These are phyloP conservation scores for Penicillium nucicola DNA, from an alignment of 495 filamentous ascomycete species.

Conservation along the genomic window DNA sequence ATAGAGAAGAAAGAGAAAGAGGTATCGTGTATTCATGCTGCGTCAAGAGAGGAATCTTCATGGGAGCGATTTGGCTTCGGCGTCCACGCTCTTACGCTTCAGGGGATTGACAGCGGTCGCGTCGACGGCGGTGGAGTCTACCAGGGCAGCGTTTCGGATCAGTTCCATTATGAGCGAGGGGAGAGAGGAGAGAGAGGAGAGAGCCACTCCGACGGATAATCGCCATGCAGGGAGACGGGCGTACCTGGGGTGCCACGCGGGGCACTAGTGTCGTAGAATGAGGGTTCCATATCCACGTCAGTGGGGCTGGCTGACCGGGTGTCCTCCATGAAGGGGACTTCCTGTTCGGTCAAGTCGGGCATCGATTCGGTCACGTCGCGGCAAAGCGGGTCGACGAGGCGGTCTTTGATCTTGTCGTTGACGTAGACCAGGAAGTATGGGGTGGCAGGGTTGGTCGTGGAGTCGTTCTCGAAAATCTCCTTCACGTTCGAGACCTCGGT, in stretches of 20 bases:
- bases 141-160: constrained; percentile 12
- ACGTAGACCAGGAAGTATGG: constrained; percentile 92
- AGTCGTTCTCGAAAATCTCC: constrained; percentile 64
- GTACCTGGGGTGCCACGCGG: constrained; percentile 29
- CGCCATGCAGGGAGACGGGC: constrained; percentile 11
- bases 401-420: constrained; percentile 55
- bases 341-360: constrained; percentile 9
- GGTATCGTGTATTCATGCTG: constrained; percentile 7
- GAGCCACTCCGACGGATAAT: background rate
- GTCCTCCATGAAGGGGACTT: constrained; percentile 18
- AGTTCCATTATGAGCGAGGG: background rate
- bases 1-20: background rate
- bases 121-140: constrained; percentile 18
- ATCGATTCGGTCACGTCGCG: constrained; percentile 37
- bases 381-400: constrained; percentile 60
- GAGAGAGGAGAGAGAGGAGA: too few species aligned
- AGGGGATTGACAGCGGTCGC: constrained; percentile 22
- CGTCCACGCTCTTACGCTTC: constrained; percentile 34
- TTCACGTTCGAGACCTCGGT: constrained; percentile 58
- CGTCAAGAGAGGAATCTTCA: background rate
- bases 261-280: constrained; percentile 25
- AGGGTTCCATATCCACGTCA: constrained; percentile 29
- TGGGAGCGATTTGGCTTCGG: background rate
- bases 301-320: constrained; percentile 9
- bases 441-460: constrained; percentile 60